A percentile compares a stretch with the other conserved stretches of the same genome.
Evolutionary conservation across 352 stramenopile species (phyloP).

Genomic region (Pythium monospermum): DNA sequence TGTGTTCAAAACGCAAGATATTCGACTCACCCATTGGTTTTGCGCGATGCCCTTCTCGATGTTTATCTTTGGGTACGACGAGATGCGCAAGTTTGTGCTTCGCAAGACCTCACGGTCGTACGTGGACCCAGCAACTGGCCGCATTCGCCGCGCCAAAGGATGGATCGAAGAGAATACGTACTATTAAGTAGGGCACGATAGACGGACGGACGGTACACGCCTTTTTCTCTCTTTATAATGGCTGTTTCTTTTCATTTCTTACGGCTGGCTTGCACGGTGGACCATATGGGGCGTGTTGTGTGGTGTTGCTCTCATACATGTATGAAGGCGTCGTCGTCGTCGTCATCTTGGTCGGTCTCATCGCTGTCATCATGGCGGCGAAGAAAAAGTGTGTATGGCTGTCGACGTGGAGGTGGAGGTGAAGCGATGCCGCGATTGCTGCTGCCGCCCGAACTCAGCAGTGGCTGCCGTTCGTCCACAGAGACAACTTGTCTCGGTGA

Average conservation of each 20-base stretch:
- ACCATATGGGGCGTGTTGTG: not conserved
- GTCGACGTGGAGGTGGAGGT: too few species aligned
- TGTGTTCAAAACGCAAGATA: conserved; percentile 67
- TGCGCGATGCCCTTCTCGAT: conserved; percentile 78
- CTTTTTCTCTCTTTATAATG: conserved; percentile 1
- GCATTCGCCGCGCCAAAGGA: conserved; percentile 47
- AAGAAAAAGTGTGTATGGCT: conserved; percentile 10
- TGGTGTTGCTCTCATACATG: not conserved
- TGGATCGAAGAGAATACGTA: conserved; percentile 83
- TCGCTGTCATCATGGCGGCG: conserved; percentile 10
- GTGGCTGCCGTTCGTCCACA: conserved; percentile 8
- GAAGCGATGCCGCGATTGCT: too few species aligned
- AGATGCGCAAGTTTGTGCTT: conserved; percentile 84
- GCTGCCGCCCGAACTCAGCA: conserved; percentile 76
- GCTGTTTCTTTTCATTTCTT: not conserved
- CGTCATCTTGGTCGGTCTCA: conserved; percentile 17
- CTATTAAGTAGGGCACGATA: conserved; percentile 42
- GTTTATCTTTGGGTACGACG: conserved; percentile 82
- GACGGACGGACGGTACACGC: not conserved
- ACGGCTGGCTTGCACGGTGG: too few species aligned
- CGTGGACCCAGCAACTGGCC: conserved; percentile 44
- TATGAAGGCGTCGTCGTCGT: not conserved
- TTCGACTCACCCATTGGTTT: conserved; percentile 83
- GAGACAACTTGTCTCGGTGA: too few species aligned
- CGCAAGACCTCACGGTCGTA: conserved; percentile 55